Conservation (phyloP, 306 rosid genomes). For the Myrica gale region DNA sequence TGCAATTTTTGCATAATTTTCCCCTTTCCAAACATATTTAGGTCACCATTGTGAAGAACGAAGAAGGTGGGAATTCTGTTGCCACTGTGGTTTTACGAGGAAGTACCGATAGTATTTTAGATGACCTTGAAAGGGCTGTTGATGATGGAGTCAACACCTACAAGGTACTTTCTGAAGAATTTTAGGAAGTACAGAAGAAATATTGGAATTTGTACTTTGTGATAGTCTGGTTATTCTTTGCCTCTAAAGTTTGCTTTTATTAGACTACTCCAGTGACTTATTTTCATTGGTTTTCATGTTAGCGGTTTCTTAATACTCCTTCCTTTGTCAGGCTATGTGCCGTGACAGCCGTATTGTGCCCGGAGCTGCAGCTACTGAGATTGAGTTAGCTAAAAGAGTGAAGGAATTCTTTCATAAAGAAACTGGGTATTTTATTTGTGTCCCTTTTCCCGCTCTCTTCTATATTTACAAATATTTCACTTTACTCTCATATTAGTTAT, state of each 20-base stretch:
- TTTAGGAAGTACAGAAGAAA: slow-evolving; percentile 5
- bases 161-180: slow-evolving; percentile 52
- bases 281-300: slow-evolving; percentile 14
- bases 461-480: background rate
- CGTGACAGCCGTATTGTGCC: slow-evolving; percentile 88
- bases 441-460: background rate
- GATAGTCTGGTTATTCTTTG: background rate
- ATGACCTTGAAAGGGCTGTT: slow-evolving; percentile 93
- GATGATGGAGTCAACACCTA: slow-evolving; percentile 92
- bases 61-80: slow-evolving; percentile 85
- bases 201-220: slow-evolving; percentile 5
- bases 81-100: slow-evolving; percentile 76
- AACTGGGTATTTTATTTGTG: slow-evolving; percentile 59
- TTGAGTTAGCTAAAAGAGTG: slow-evolving; percentile 79
- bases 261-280: background rate
- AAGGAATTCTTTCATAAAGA: slow-evolving; percentile 87
- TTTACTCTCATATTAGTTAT: background rate
- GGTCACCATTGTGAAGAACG: slow-evolving; percentile 73
- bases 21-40: slow-evolving; percentile 20
- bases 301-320: slow-evolving; percentile 23
- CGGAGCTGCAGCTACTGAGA: slow-evolving; percentile 95
- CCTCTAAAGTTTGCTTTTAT: slow-evolving; percentile 1
- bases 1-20: background rate
- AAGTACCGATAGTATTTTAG: slow-evolving; percentile 81
- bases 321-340: slow-evolving; percentile 74